These are phyloP conservation scores for Aspergillus sp. DNA, from an alignment of 2,329 filamentous ascomycete species.

Conservation along the genomic window DNA sequence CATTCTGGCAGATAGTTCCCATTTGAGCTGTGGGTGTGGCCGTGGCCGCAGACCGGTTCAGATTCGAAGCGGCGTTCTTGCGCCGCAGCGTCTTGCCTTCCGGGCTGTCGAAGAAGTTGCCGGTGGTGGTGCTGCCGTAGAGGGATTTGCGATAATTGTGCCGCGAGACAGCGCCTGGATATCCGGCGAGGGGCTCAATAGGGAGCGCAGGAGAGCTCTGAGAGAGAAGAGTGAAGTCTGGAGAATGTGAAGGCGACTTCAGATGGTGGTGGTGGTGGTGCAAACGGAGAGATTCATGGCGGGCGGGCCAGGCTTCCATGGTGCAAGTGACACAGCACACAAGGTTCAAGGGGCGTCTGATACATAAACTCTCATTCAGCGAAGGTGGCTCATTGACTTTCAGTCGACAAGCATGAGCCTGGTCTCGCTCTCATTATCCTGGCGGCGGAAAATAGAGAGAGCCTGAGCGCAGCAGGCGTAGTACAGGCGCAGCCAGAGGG, in stretches of 20 bases:
- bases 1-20: slow-evolving; percentile 14
- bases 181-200: slow-evolving; percentile 6
- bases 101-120: slow-evolving; percentile 19
- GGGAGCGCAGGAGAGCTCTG: slow-evolving; percentile 9
- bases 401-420: background rate
- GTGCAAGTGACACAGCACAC: slow-evolving; percentile 12
- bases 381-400: background rate
- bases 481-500: background rate
- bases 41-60: slow-evolving; percentile 20
- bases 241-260: background rate
- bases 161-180: slow-evolving; percentile 25
- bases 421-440: background rate
- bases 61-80: slow-evolving; percentile 34
- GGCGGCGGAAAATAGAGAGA: background rate
- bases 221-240: background rate
- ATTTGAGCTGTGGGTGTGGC: slow-evolving; percentile 6
- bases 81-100: slow-evolving; percentile 32
- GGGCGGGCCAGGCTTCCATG: slow-evolving; percentile 10
- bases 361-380: slow-evolving; percentile 6
- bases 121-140: slow-evolving; percentile 17
- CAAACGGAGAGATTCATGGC: slow-evolving; percentile 3
- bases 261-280: slow-evolving; percentile 1
- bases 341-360: slow-evolving; percentile 1
- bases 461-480: background rate
- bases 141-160: slow-evolving; percentile 39